phyloP scores from a whole-genome alignment of 108 stramenopile species.

The Cyclotella kingstonii region DNA sequence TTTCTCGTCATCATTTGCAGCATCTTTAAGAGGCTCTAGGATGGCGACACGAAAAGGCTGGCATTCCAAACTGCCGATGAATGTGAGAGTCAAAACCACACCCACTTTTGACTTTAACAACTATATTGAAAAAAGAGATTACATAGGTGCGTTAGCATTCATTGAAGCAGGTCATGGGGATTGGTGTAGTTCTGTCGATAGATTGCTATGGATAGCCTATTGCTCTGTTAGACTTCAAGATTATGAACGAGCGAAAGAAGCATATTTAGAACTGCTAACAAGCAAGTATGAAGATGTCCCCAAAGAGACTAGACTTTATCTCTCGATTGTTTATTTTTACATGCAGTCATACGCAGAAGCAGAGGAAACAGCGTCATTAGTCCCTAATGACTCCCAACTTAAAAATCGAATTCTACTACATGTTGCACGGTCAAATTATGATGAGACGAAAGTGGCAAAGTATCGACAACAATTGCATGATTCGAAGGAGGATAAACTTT shows the following conservation, averaged over 20 bases:
- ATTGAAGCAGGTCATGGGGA: slow-evolving; percentile 55
- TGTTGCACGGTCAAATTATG: slow-evolving; percentile 55
- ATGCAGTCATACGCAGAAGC: slow-evolving; percentile 58
- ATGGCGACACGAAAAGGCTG: too few species aligned
- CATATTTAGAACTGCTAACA: slow-evolving; percentile 41
- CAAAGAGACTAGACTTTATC: slow-evolving; percentile 49
- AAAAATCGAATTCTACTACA: slow-evolving; percentile 78
- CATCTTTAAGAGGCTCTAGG: too few species aligned
- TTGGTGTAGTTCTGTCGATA: slow-evolving; percentile 22
- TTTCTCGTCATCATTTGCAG: too few species aligned
- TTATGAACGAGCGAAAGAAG: slow-evolving; percentile 67
- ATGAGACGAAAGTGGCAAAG: slow-evolving; percentile 73
- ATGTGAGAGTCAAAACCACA: too few species aligned
- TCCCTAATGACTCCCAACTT: slow-evolving; percentile 46
- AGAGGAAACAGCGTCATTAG: slow-evolving; percentile 30
- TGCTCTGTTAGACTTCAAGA: slow-evolving; percentile 71
- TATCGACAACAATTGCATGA: slow-evolving; percentile 72
- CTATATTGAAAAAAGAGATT: slow-evolving; percentile 69
- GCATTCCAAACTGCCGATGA: too few species aligned
- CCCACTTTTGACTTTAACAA: slow-evolving; percentile 23
- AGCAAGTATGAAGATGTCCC: slow-evolving; percentile 26
- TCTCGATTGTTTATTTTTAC: slow-evolving; percentile 70
- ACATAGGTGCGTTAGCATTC: slow-evolving; percentile 78
- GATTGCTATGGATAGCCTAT: slow-evolving; percentile 68
- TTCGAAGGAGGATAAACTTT: slow-evolving; percentile 76